Percentiles rank a stretch among this genome's conserved stretches.
These are phyloP conservation scores for Beta macrorhiza DNA, from an alignment of 179 eudicot species.

Conservation along the genomic window DNA sequence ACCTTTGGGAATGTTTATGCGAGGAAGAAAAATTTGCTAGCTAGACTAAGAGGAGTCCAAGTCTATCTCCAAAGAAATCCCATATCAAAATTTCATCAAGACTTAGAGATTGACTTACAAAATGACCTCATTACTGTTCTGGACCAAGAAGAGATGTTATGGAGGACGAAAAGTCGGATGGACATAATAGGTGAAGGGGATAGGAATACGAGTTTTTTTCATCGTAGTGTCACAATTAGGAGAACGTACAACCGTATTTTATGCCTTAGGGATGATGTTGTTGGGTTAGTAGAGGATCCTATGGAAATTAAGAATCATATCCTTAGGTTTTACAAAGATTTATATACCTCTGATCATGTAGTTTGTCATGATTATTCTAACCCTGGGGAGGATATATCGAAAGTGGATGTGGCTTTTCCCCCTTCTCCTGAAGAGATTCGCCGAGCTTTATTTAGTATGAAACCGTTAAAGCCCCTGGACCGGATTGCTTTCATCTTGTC, in stretches of 20 bases:
- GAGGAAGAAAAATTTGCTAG: not conserved
- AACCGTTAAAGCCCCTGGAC: not conserved
- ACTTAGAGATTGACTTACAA: not conserved
- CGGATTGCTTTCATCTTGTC: not conserved
- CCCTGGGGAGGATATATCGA: fast-evolving
- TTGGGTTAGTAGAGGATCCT: not conserved
- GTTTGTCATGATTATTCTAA: too few species aligned
- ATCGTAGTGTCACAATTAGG: not conserved
- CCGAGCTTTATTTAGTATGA: not conserved
- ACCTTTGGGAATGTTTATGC: not conserved
- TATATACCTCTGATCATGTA: not conserved
- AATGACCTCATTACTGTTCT: not conserved
- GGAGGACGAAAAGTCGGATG: not conserved
- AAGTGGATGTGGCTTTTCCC: too few species aligned
- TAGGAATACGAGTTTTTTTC: not conserved
- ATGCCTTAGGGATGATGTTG: not conserved
- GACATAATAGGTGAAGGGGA: not conserved
- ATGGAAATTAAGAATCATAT: not conserved
- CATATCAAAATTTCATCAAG: not conserved
- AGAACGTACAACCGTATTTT: not conserved
- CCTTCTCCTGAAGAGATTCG: not conserved
- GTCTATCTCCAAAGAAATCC: not conserved
- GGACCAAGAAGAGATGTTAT: not conserved
- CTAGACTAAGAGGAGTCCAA: not conserved
- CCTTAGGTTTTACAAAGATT: not conserved